Evolutionary conservation across 495 filamentous ascomycete genomes (phyloP).

Genomic region (Hamigera avellanea): DNA sequence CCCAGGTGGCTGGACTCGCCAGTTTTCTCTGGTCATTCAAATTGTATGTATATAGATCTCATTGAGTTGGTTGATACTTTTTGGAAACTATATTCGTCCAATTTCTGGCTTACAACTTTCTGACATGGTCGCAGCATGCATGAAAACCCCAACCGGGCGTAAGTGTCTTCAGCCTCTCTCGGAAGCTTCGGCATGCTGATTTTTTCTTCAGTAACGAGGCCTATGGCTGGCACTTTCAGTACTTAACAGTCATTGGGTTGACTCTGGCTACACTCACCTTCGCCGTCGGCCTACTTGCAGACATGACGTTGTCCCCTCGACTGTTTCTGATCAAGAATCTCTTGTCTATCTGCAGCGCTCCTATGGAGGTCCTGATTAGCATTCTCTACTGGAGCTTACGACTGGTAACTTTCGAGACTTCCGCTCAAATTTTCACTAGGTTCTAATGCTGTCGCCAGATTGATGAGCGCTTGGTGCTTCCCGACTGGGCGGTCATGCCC

Average conservation of each 20-base stretch:
- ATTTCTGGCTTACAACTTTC: too few species aligned
- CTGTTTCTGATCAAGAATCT: slow-evolving; percentile 68
- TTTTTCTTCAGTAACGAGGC: slow-evolving; percentile 44
- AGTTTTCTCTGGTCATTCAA: slow-evolving; percentile 61
- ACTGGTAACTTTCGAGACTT: slow-evolving; percentile 13
- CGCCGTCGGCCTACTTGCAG: slow-evolving; percentile 56
- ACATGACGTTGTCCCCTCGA: slow-evolving; percentile 50
- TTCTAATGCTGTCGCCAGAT: slow-evolving; percentile 28
- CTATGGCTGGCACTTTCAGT: slow-evolving; percentile 79
- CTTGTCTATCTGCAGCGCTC: slow-evolving; percentile 59
- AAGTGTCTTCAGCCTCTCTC: slow-evolving; percentile 11
- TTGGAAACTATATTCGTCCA: slow-evolving; percentile 4
- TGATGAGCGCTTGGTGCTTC: slow-evolving; percentile 50
- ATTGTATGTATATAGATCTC: too few species aligned
- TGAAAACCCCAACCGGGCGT: slow-evolving; percentile 35
- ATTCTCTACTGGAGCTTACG: slow-evolving; percentile 78
- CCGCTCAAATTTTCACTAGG: too few species aligned
- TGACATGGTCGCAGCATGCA: slow-evolving; percentile 22
- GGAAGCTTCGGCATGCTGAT: slow-evolving; percentile 18
- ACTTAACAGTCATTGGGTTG: slow-evolving; percentile 75
- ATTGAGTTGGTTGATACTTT: background rate
- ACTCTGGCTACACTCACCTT: slow-evolving; percentile 59
- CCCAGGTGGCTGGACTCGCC: slow-evolving; percentile 43
- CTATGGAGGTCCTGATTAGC: slow-evolving; percentile 70
- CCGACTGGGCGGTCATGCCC: slow-evolving; percentile 33